Evolutionary conservation across 1,284 basidiomycete genomes (phyloP).

Genomic region (Phellinidium pouzarii): DNA sequence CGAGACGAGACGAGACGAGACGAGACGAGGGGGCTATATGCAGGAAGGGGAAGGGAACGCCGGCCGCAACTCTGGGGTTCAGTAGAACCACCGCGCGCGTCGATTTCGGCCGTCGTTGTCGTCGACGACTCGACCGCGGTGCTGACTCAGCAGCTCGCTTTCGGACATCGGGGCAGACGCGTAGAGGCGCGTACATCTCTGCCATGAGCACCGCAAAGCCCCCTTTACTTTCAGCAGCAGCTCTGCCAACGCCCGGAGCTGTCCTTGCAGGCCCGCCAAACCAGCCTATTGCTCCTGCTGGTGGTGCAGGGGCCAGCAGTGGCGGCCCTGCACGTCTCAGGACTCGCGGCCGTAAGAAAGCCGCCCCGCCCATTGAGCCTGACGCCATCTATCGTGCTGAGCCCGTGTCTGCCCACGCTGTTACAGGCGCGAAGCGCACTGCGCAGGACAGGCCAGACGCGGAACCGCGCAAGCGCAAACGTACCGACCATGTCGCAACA

Average conservation of each 20-base stretch:
- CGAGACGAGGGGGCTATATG: conserved; percentile 8
- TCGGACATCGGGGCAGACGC: neutral
- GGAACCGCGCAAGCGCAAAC: conserved; percentile 67
- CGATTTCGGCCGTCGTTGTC: neutral
- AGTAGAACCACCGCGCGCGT: neutral
- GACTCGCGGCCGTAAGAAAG: conserved; percentile 4
- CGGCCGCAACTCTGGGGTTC: conserved; percentile 11
- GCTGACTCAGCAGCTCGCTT: neutral
- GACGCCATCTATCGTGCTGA: conserved; percentile 16
- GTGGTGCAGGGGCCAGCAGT: no score
- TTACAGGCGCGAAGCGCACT: conserved; percentile 14
- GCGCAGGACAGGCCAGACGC: conserved; percentile 37
- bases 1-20: neutral
- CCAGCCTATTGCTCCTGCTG: neutral
- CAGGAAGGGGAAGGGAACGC: conserved; percentile 4
- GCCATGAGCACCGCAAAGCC: neutral
- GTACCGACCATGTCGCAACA: conserved; percentile 37
- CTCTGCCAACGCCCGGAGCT: neutral
- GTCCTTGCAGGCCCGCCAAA: neutral
- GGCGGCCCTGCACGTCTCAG: neutral
- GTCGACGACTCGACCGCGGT: neutral
- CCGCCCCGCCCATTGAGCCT: conserved; percentile 7
- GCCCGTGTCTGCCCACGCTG: neutral
- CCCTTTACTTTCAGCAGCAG: neutral
- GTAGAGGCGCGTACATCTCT: neutral